Conservation (phyloP, 768 basidiomycete genomes). For the Mycena galopus region DNA sequence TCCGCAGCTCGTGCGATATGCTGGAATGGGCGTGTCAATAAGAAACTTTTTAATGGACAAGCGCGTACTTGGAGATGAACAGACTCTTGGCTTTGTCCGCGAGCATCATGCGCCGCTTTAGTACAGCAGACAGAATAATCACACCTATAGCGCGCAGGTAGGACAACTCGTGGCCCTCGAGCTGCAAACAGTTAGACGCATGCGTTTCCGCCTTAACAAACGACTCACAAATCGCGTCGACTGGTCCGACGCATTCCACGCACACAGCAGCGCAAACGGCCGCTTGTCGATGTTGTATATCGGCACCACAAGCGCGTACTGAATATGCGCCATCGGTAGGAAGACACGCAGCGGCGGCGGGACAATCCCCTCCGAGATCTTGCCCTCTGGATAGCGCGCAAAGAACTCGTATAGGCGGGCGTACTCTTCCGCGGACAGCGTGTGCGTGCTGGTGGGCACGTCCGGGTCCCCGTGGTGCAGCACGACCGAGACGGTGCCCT, state of each 20-base stretch:
- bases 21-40: conserved; percentile 50
- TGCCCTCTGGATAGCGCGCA: conserved; percentile 83
- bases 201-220: not conserved
- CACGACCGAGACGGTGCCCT: conserved; percentile 75
- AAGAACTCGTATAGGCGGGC: conserved; percentile 83
- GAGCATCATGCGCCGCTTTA: conserved; percentile 92
- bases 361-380: conserved; percentile 88
- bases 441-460: conserved; percentile 63
- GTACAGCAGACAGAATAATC: conserved; percentile 92
- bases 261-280: conserved; percentile 91
- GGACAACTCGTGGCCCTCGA: conserved; percentile 91
- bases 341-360: conserved; percentile 87
- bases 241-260: conserved; percentile 88
- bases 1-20: conserved; percentile 92
- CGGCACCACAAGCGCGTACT: conserved; percentile 94
- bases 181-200: conserved; percentile 53
- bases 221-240: conserved; percentile 81
- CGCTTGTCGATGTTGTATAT: conserved; percentile 94
- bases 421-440: conserved; percentile 79
- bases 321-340: conserved; percentile 79
- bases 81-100: conserved; percentile 95
- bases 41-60: not conserved
- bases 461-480: conserved; percentile 78
- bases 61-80: conserved; percentile 91
- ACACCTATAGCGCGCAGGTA: conserved; percentile 94